Evolutionary conservation across 1,139 yeast species (phyloP), one percentile per base, ranked within the genome.

Genomic region (Yamadazyma atlantica): DNA sequence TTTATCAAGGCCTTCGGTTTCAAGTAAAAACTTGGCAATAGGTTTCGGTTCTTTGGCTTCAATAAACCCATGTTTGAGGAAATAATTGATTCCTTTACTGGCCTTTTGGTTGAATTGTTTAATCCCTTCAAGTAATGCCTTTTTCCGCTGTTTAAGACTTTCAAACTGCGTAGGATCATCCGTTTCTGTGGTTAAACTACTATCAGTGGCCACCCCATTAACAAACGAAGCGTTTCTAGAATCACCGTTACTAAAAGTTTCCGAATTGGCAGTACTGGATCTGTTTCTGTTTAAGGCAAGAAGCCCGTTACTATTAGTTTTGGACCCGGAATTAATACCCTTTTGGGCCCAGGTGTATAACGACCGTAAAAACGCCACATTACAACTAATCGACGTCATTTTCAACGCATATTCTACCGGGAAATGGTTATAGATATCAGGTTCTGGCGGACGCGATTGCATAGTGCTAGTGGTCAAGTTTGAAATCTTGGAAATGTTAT

Each of bases 131-230:
- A 85, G 72, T 29, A 90, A 68, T 2, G 85, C 85, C 29, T 85
- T 88, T 57, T 94, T 94, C 40, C 94, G 74, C 51, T 82, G 87
- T 55, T 94, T 94, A 50, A 83, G 74, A 35, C 73, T 80, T 51
- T 92, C 97, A 60, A 92, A 92, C 57, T 88, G 95, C 28, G 80
- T 77, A 1, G 95, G 92, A 49, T 84, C 89, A 55, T 86, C 95
- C 9, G 66, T 47, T 11, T 78, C 84, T 13, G 43, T 48, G 8
- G 43, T 39, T n/a, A 14, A 16, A 4, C 41, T 39, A 3, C 53
- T 61, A 5, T 58, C 65, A 28, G 19, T 28, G 12, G 30, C 12
- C 6, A 11, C 12, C 19, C 36, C 33, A 21, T 55, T 59, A 3
- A 60, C 50, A 44, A 64, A 63, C 1, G 72, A 66, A 1, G 64